Percentiles rank a stretch among this genome's conserved stretches.
Evolutionary conservation across 2,329 filamentous ascomycete species (phyloP).

Genomic region (Aspergillus novofumigatus): DNA sequence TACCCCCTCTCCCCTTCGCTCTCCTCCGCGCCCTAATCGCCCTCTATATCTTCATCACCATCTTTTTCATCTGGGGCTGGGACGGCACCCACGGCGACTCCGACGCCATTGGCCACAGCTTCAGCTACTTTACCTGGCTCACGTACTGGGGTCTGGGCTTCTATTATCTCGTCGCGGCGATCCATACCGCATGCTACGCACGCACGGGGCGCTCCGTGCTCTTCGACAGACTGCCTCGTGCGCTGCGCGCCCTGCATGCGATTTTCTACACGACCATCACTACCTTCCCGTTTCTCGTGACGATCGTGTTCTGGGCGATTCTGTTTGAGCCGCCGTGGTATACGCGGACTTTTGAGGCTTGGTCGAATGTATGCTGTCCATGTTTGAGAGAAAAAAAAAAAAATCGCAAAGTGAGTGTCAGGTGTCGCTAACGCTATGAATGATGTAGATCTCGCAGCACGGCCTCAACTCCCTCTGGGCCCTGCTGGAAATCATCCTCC

Average conservation of each 20-base stretch:
- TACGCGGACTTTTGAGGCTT: constrained; percentile 49
- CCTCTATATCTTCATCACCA: constrained; percentile 63
- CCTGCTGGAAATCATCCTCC: constrained; percentile 68
- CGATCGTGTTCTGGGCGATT: constrained; percentile 65
- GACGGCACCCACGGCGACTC: constrained; percentile 53
- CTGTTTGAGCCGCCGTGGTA: constrained; percentile 55
- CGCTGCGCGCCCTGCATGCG: constrained; percentile 61
- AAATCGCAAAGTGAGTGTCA: not conserved
- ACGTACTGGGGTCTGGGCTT: constrained; percentile 80
- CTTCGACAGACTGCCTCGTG: constrained; percentile 57
- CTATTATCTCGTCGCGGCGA: constrained; percentile 65
- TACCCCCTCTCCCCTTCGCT: constrained; percentile 63
- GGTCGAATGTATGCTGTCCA: constrained; percentile 42
- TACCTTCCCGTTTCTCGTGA: constrained; percentile 65
- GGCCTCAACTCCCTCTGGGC: constrained; percentile 69
- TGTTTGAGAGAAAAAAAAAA: not conserved
- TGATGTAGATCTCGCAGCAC: constrained; percentile 62
- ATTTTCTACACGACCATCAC: constrained; percentile 61
- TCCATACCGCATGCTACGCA: constrained; percentile 68
- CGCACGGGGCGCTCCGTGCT: constrained; percentile 49
- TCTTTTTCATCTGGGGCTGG: constrained; percentile 67
- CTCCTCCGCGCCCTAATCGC: constrained; percentile 46
- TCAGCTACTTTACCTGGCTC: constrained; percentile 79
- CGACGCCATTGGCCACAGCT: constrained; percentile 50
- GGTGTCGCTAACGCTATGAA: not conserved